Conservation (phyloP, 306 rosid genomes). For the Cucurbita maxima region DNA sequence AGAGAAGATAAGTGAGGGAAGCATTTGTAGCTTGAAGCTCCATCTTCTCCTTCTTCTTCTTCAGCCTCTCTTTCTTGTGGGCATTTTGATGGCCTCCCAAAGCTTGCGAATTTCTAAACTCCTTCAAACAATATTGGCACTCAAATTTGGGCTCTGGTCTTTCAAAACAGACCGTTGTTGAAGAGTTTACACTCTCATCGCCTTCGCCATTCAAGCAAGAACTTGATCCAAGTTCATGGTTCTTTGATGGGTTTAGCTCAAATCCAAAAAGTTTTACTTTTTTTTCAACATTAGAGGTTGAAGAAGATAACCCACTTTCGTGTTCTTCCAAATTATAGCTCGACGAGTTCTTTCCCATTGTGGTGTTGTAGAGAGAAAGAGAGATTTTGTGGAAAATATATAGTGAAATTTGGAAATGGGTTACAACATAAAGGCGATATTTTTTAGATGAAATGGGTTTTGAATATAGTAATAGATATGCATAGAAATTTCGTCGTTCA, state of each 20-base stretch:
- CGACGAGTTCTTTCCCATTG: not conserved
- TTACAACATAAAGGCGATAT: not conserved
- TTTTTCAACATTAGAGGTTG: conserved; percentile 32
- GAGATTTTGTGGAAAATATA: not conserved
- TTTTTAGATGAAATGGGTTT: not conserved
- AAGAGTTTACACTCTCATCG: conserved; percentile 47
- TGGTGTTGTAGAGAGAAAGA: not conserved
- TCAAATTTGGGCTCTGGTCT: conserved; percentile 28
- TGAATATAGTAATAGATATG: not conserved
- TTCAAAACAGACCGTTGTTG: conserved; percentile 24
- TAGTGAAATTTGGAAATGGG: not conserved
- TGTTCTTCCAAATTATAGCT: not conserved
- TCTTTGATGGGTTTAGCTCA: conserved; percentile 47
- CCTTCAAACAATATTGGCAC: conserved; percentile 82
- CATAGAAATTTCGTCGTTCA: conserved; percentile 14
- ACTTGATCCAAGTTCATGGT: not conserved
- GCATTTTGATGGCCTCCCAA: conserved; percentile 97
- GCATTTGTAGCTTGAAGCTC: conserved; percentile 84
- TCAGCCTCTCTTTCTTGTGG: conserved; percentile 90
- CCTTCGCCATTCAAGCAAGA: conserved; percentile 43
- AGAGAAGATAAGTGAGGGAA: conserved; percentile 29
- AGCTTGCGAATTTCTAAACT: conserved; percentile 87
- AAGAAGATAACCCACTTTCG: conserved; percentile 12
- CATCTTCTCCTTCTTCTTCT: conserved; percentile 80
- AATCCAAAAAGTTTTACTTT: conserved; percentile 77